phyloP scores from a whole-genome alignment of 1,284 basidiomycete genomes.

The Irpex sp. region DNA sequence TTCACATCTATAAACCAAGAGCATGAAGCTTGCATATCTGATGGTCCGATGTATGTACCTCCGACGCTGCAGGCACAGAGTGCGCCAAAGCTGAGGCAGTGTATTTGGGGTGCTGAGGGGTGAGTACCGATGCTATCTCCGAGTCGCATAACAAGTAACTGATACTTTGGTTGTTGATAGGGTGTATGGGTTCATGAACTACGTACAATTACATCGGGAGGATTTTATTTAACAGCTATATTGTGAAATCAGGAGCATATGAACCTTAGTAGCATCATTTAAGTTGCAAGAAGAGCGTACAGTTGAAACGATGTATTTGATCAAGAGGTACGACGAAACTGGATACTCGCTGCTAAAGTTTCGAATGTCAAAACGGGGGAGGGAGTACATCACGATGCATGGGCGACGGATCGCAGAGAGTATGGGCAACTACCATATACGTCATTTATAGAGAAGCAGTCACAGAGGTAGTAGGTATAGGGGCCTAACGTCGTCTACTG shows the following conservation, averaged over 20 bases:
- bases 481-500: too few relatives aligned
- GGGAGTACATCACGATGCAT: too few relatives aligned
- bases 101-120: conserved; percentile 16
- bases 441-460: too few relatives aligned
- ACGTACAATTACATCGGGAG: conserved; percentile 27
- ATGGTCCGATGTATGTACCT: conserved; percentile 18
- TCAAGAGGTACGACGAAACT: too few relatives aligned
- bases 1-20: conserved; percentile 21
- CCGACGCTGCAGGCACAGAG: conserved; percentile 8
- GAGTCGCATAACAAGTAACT: not conserved
- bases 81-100: conserved; percentile 14
- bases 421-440: too few relatives aligned
- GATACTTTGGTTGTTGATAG: not conserved
- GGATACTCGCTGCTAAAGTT: too few relatives aligned
- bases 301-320: not conserved
- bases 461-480: too few relatives aligned
- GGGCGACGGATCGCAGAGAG: too few relatives aligned
- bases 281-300: not conserved
- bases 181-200: conserved; percentile 24
- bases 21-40: conserved; percentile 20
- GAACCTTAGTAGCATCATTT: too few relatives aligned
- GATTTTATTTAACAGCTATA: conserved; percentile 16
- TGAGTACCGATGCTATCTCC: conserved; percentile 9
- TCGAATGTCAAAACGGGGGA: too few relatives aligned
- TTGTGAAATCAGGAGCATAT: not conserved